Base-by-base conservation (phyloP, 2,329 filamentous ascomycete species). In the Colletotrichum kahawae region DNA sequence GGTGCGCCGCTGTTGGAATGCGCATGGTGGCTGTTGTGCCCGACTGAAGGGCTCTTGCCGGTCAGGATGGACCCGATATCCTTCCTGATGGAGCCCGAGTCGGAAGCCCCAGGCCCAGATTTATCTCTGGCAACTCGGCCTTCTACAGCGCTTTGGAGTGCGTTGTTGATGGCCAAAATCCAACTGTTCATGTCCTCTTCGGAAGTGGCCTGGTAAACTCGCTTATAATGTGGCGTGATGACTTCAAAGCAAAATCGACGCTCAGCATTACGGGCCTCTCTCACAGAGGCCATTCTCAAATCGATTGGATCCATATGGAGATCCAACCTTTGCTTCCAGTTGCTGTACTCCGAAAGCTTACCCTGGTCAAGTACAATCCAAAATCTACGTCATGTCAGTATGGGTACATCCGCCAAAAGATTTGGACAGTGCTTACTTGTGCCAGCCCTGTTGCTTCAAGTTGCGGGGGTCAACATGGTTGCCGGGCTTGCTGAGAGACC, bases 341-440 rank as follows among this genome's bases (percentile, higher is more conserved):
- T 98, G 82, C 96, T 98, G 85, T 99, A 99, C 82, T 99, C 97
- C 2, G 96, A 98, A 18, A 99, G 89, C 82, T 97, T 98, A 29
- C 97, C 97, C 84, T 98, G 96, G 82, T 98, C 97, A 59, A 99
- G 89, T 3, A 99, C 97, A 77, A 99, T 97, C 97, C 97, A 99
- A 85, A 98, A 99, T 82, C 95, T 97, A 79, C 51, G n/a, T 18
- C 78, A 68, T 79, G 76, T 77, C 59, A 71, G 56, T 18, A 64
- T 27, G 60, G 21, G 8, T 27, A 38, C 13, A 34, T 16, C 13
- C 31, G 43, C 38, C 34, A n/a, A 4, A 60, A 8, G n/a, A 27
- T 12, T 24, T 38, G 21, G 38, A 48, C 27, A 54, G 10, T 67
- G 90, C 94, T 86, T 88, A 98, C 95, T 99, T 99, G 84, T 99